A percentile compares a stretch with the other conserved stretches of the same genome.
phyloP scores from a whole-genome alignment of 345 rosid species.

The Melastoma malabathricum region DNA sequence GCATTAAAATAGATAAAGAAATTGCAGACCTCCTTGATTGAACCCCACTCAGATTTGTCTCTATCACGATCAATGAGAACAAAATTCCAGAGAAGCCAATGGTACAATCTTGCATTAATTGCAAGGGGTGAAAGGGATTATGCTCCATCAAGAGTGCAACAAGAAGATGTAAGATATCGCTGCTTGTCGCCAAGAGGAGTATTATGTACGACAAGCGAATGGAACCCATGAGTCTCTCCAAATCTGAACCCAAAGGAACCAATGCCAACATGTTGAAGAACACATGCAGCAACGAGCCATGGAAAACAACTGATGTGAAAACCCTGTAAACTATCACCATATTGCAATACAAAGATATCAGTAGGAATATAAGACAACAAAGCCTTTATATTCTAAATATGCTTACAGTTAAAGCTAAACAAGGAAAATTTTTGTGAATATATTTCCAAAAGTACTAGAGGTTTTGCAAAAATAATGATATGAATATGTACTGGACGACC shows the following conservation, averaged over 20 bases:
- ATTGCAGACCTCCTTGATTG: constrained; percentile 65
- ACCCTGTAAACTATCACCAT: constrained; percentile 69
- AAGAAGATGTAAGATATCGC: constrained; percentile 66
- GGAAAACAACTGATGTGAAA: constrained; percentile 65
- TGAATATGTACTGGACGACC: too few relatives aligned
- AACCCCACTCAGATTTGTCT: constrained; percentile 89
- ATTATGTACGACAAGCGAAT: constrained; percentile 60
- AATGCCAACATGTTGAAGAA: constrained; percentile 92
- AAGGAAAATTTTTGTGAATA: too few relatives aligned
- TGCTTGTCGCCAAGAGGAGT: constrained; percentile 68
- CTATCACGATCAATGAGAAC: constrained; percentile 88
- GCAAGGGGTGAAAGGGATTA: constrained; percentile 39
- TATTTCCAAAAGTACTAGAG: too few relatives aligned
- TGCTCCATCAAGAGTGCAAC: constrained; percentile 48
- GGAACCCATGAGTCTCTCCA: constrained; percentile 98
- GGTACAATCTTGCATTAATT: constrained; percentile 63
- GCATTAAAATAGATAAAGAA: not conserved
- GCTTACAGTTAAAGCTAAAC: not conserved
- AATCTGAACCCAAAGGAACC: constrained; percentile 90
- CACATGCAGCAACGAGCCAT: constrained; percentile 85
- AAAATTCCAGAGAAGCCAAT: constrained; percentile 88
- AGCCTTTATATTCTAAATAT: not conserved
- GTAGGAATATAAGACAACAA: not conserved
- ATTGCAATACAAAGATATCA: constrained; percentile 5
- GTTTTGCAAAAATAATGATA: too few relatives aligned